Percentiles rank a stretch among this genome's conserved stretches.
Conservation (phyloP, 179 eudicot genomes). For the Actinidia polygama region DNA sequence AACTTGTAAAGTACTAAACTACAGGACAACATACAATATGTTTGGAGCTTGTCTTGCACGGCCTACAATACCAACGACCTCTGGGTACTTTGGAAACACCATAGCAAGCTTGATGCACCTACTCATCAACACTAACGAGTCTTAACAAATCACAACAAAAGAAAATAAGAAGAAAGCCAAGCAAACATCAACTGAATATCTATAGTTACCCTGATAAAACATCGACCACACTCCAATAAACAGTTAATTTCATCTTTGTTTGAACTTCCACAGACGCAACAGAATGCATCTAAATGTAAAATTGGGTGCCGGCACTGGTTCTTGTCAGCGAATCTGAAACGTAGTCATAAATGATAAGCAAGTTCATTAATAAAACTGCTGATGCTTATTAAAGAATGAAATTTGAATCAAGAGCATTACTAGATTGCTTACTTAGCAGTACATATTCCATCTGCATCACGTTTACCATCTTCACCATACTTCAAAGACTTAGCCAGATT, state of each 20-base stretch:
- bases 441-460: slow-evolving; percentile 9
- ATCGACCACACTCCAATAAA: slow-evolving; percentile 57
- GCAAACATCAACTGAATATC: slow-evolving; percentile 5
- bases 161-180: not conserved
- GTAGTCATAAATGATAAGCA: slow-evolving; percentile 3
- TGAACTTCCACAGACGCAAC: slow-evolving; percentile 67
- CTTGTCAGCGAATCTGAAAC: slow-evolving; percentile 34
- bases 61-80: slow-evolving; percentile 64
- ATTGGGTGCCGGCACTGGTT: slow-evolving; percentile 25
- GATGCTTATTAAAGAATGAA: not conserved
- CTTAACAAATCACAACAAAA: slow-evolving; percentile 16
- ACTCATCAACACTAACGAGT: slow-evolving; percentile 21
- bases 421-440: slow-evolving; percentile 24
- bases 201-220: slow-evolving; percentile 49
- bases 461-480: slow-evolving; percentile 19
- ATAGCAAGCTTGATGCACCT: slow-evolving; percentile 80
- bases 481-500: slow-evolving; percentile 12
- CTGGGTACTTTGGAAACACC: slow-evolving; percentile 61
- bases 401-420: slow-evolving; percentile 3
- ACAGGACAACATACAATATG: slow-evolving; percentile 45
- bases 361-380: not conserved
- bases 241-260: slow-evolving; percentile 46
- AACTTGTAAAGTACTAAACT: slow-evolving; percentile 2
- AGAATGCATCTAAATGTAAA: slow-evolving; percentile 36
- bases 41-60: slow-evolving; percentile 57